phyloP scores from a whole-genome alignment of 2,329 filamentous ascomycete species.

The Paracamarosporium sp. region DNA sequence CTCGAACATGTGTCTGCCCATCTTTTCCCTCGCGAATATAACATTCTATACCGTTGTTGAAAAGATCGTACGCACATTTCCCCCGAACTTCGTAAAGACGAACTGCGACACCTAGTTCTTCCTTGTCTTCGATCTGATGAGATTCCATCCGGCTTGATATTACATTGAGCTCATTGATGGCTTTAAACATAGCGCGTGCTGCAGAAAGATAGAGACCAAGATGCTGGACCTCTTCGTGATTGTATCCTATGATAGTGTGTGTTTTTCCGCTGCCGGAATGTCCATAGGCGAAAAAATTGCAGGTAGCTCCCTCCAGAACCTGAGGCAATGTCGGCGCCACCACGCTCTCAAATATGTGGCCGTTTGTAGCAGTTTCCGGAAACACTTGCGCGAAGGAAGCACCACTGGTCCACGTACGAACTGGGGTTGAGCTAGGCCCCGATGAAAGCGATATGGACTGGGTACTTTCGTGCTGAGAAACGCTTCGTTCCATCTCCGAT shows the following conservation, averaged over 20 bases:
- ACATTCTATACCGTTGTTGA: slow-evolving; percentile 49
- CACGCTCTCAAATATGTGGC: neutral
- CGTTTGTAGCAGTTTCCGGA: neutral
- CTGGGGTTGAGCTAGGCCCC: neutral
- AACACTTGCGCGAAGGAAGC: slow-evolving; percentile 4
- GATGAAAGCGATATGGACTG: too few relatives aligned
- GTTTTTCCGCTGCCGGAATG: slow-evolving; percentile 53
- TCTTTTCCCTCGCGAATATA: slow-evolving; percentile 51
- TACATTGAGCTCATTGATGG: neutral
- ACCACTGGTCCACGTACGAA: slow-evolving; percentile 15
- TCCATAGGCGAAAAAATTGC: slow-evolving; percentile 54
- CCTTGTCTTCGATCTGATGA: too few relatives aligned
- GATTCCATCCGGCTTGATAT: too few relatives aligned
- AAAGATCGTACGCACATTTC: slow-evolving; percentile 52
- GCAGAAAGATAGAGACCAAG: slow-evolving; percentile 49
- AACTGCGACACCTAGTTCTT: neutral
- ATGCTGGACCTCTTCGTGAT: slow-evolving; percentile 41
- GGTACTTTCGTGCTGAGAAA: too few relatives aligned
- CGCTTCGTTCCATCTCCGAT: too few relatives aligned
- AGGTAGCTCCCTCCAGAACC: slow-evolving; percentile 45
- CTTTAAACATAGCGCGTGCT: slow-evolving; percentile 35
- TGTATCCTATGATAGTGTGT: slow-evolving; percentile 53
- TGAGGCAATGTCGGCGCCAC: slow-evolving; percentile 43
- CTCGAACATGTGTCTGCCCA: slow-evolving; percentile 50
- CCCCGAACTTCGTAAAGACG: neutral